Evolutionary conservation across 495 filamentous ascomycete genomes (phyloP).

Genomic region (Pyronema omphalodes): DNA sequence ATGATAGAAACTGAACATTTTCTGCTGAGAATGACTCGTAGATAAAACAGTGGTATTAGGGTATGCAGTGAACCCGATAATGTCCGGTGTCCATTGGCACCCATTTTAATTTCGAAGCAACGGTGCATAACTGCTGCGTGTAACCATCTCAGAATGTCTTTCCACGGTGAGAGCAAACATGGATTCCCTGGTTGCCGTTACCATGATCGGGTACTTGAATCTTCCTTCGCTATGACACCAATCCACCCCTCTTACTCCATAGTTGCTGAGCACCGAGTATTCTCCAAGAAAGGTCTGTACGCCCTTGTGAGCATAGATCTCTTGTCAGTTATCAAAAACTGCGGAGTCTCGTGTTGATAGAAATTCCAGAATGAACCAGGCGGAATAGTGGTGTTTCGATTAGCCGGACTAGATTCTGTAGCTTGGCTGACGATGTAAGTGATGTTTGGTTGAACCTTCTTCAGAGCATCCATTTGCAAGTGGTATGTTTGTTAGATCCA

Average conservation of each 20-base stretch:
- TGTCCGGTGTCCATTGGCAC: slow-evolving; percentile 27
- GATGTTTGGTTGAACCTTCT: slow-evolving; percentile 39
- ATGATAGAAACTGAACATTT: slow-evolving; percentile 30
- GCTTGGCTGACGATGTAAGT: slow-evolving; percentile 35
- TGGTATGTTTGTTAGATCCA: slow-evolving; percentile 29
- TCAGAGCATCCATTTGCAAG: slow-evolving; percentile 33
- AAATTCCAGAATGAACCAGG: slow-evolving; percentile 28
- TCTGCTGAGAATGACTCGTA: slow-evolving; percentile 31
- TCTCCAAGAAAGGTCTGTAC: slow-evolving; percentile 34
- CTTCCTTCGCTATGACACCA: slow-evolving; percentile 25
- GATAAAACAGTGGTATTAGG: slow-evolving; percentile 30
- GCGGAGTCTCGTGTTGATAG: slow-evolving; percentile 32
- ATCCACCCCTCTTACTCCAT: slow-evolving; percentile 31
- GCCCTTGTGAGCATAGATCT: slow-evolving; percentile 21
- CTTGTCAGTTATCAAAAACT: slow-evolving; percentile 34
- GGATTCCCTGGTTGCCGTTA: slow-evolving; percentile 43
- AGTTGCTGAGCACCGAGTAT: slow-evolving; percentile 38
- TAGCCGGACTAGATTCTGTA: slow-evolving; percentile 26
- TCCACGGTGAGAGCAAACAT: slow-evolving; percentile 50
- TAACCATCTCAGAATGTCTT: slow-evolving; percentile 39
- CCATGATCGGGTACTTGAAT: slow-evolving; percentile 31
- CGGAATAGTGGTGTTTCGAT: slow-evolving; percentile 22
- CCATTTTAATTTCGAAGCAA: slow-evolving; percentile 30
- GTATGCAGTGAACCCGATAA: slow-evolving; percentile 27
- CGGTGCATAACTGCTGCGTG: slow-evolving; percentile 31